These are phyloP conservation scores for Tolypocladium paradoxum DNA, from an alignment of 2,329 filamentous ascomycete species.

Conservation along the genomic window DNA sequence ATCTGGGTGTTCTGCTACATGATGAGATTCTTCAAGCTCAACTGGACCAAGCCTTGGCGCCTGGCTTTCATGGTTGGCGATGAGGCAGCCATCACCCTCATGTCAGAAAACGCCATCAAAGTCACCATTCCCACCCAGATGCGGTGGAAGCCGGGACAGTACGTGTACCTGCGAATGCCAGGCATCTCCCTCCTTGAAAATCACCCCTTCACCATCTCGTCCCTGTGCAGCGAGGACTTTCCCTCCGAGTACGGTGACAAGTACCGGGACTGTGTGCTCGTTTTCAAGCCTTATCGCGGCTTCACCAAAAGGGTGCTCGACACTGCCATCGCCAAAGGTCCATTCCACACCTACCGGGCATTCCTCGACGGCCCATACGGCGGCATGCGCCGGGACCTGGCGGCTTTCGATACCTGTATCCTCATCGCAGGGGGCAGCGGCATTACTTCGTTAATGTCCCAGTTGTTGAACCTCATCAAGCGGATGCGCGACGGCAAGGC, in stretches of 20 bases:
- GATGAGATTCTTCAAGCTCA: slow-evolving; percentile 70
- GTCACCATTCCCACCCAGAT: slow-evolving; percentile 89
- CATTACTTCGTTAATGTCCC: slow-evolving; percentile 86
- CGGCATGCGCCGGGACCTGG: slow-evolving; percentile 80
- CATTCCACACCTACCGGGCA: slow-evolving; percentile 83
- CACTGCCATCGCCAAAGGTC: slow-evolving; percentile 72
- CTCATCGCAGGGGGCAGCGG: slow-evolving; percentile 90
- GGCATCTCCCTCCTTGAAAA: slow-evolving; percentile 85
- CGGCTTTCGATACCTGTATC: slow-evolving; percentile 87
- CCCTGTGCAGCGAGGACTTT: slow-evolving; percentile 85
- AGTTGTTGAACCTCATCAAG: slow-evolving; percentile 89
- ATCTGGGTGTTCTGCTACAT: slow-evolving; percentile 71
- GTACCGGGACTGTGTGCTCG: slow-evolving; percentile 79
- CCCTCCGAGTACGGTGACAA: slow-evolving; percentile 82
- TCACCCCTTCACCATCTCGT: slow-evolving; percentile 91
- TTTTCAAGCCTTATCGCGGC: slow-evolving; percentile 84
- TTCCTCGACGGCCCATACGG: slow-evolving; percentile 93
- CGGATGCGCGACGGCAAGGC: slow-evolving; percentile 92
- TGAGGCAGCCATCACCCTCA: slow-evolving; percentile 77
- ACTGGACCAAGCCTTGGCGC: slow-evolving; percentile 76
- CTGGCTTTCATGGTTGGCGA: slow-evolving; percentile 80
- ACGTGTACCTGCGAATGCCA: slow-evolving; percentile 89
- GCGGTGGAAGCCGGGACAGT: slow-evolving; percentile 88
- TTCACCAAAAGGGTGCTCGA: slow-evolving; percentile 82
- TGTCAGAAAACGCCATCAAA: slow-evolving; percentile 92